Base-by-base conservation (phyloP, 139 green algal genomes). In the Volvox reticuliferus region DNA sequence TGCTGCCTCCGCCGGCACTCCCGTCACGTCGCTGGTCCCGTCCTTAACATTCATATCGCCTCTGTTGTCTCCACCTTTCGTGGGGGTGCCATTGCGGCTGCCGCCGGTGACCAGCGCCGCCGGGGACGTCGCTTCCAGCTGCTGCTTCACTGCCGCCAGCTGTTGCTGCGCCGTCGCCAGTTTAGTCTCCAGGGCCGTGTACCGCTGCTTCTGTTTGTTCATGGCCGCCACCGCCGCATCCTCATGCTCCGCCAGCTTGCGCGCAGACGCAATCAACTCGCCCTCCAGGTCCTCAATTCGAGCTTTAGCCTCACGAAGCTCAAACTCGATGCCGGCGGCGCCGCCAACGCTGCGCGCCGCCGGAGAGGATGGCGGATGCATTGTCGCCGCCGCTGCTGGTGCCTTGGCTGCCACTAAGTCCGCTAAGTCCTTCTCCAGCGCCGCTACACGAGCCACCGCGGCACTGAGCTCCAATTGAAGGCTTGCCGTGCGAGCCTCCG, bases 131-230 rank as follows among this genome's bases (percentile, higher is more conserved):
- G 55, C 35, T 67, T 82, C 61, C 62, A 69, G 62, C 76, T 80
- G 77, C 79, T 86, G 65, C 83, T 87, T 19, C 82, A 24, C 18
- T 65, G 33, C 62, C 76, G 35, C 5, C 76, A 90, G 89, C 62
- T 62, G 83, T n/a, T 30, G 26, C 61, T 69, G 26, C 33, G 17
- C n/a, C 37, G 37, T 67, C 28, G 35, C 24, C 32, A 71, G 68
- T 37, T 80, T 88, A 0, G 35, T 37, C 85, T 89, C 85, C 85
- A 89, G 85, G 18, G 85, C 85, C 44, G 71, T 21, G 36, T 82
- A 89, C 19, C 44, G 26, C 37, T 82, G 37, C 28, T 82, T 82
- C 69, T 82, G 35, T 36, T 82, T 82, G 37, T 50, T 36, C 37
- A 89, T 55, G 2, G 69, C 17, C 37, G 86, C 86, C 18, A 90